Evolutionary conservation across 2,329 filamentous ascomycete species (phyloP), one percentile per base, ranked within the genome.

Genomic region (Alternaria triticimaculans): DNA sequence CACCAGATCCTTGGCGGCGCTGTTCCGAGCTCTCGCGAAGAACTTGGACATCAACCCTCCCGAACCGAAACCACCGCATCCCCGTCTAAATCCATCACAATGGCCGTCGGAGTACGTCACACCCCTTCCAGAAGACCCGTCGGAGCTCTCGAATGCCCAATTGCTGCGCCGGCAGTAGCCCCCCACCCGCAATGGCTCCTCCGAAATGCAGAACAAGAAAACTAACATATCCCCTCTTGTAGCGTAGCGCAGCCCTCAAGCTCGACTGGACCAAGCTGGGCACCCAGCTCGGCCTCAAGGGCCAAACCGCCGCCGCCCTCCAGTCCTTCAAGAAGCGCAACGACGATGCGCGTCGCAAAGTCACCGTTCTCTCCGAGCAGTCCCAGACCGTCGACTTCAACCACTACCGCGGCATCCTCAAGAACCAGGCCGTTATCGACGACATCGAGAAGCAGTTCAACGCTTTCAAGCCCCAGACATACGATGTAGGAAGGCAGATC

Each of bases 271-370:
- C 89, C 86, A 96, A 96, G 87, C 89, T 99, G 80, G 91, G 91
- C 84, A 89, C 88, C 85, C 96, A 95, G 80, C 94, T 99, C 79
- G 95, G 95, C 83, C 93, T 99, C 83, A 93, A 93, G 83, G 96
- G 96, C 82, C 92, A 94, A 86, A 99, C 96, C 75, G 94, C 93
- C 75, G 85, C 91, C 78, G 92, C 95, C 67, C 93, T 99, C 67
- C 91, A 95, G 82, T 89, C 93, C 72, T 99, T 99, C 91, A 99
- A 99, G 90, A 96, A 97, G 90, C 94, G 96, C 86, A 97, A 98
- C 88, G 96, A 99, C 82, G 94, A 97, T 82, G 95, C 93, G 81
- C 94, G 95, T 85, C 95, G 96, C 87, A 95, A 95, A 86, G 88
- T 99, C 67, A 89, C 92, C 83, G 78, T 89, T 68, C 93, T 99